A percentile compares a stretch with the other conserved stretches of the same genome.
These are phyloP conservation scores for Camelina hispida DNA, from an alignment of 345 rosid genomes.

Conservation along the genomic window DNA sequence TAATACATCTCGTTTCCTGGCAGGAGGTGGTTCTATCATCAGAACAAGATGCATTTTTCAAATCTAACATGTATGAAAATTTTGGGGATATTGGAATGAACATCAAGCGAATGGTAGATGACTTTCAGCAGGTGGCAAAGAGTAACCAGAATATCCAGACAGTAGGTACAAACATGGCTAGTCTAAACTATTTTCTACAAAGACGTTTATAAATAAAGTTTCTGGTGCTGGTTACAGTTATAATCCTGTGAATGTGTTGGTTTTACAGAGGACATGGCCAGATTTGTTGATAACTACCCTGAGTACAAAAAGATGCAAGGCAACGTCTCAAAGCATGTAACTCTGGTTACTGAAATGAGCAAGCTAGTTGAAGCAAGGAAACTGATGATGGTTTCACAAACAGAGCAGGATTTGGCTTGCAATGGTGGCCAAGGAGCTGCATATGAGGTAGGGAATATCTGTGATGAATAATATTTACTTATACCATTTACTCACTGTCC, in stretches of 20 bases:
- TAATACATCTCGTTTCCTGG: slow-evolving; percentile 31
- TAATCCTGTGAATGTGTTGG: slow-evolving; percentile 40
- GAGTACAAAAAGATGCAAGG: slow-evolving; percentile 98
- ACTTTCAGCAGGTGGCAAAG: slow-evolving; percentile 95
- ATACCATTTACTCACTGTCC: slow-evolving; percentile 16
- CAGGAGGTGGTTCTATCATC: slow-evolving; percentile 98
- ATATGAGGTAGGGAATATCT: slow-evolving; percentile 69
- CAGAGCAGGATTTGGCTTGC: slow-evolving; percentile 98
- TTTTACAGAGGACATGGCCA: slow-evolving; percentile 96
- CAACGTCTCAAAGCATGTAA: slow-evolving; percentile 95
- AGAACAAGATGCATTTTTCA: slow-evolving; percentile 91
- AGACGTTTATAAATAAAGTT: slow-evolving; percentile 8
- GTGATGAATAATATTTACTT: background rate
- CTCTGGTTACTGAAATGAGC: slow-evolving; percentile 98
- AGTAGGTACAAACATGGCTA: slow-evolving; percentile 62
- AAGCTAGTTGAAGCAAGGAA: slow-evolving; percentile 89
- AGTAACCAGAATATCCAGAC: slow-evolving; percentile 97
- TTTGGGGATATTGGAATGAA: slow-evolving; percentile 99
- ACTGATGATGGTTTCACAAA: slow-evolving; percentile 92
- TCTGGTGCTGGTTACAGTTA: slow-evolving; percentile 6
- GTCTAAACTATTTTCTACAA: slow-evolving; percentile 22
- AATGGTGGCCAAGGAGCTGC: slow-evolving; percentile 98
- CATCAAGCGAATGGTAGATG: slow-evolving; percentile 96
- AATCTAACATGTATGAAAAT: slow-evolving; percentile 88
- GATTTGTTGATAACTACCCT: slow-evolving; percentile 95